Evolutionary conservation across 2,329 filamentous ascomycete genomes (phyloP), one percentile per base, ranked within the genome.

Genomic region (Epichloe glyceriae): DNA sequence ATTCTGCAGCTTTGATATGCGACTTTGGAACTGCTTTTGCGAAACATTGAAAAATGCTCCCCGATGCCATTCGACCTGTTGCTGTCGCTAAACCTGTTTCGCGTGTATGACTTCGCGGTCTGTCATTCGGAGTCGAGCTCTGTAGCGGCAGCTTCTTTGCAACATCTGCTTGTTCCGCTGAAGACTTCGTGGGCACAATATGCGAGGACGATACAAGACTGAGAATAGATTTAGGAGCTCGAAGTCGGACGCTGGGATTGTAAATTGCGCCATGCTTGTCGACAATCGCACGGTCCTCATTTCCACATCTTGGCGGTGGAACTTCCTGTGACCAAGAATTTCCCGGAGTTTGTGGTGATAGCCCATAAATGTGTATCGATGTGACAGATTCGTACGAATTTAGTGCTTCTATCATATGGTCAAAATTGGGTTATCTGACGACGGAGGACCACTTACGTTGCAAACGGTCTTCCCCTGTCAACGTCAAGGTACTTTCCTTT

Each of bases 301-400:
- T 38, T 38, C 10, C 34, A 34, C 33, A 5, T 5, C 15, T 22
- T 6, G 26, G 4, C n/a, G 19, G 15, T 19, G 12, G 15, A 20
- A 11, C 11, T 19, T 50, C 40, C n/a, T 19, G 34, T 20, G 44
- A 35, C 46, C 49, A 53, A 15, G 42, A 47, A n/a, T 49, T 40
- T 5, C 34, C 30, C 12, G 26, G 14, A 4, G 22, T 17, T 3
- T 4, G 42, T 11, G 53, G 50, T 33, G 47, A 52, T 53, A 86
- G 78, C 60, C 89, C 95, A 70, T 97, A 97, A 42, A 97, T 71
- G 59, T 96, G 88, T 53, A 95, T 83, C 0, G 87, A 86, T 0
- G 74, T 76, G 50, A 95, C 80, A n/a, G 80, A 72, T 46, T 85
- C 75, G 57, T 91, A 94, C 15, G 79, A 74, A 14, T 73, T 70